Base-by-base conservation (phyloP, 768 basidiomycete species). In the Mycena sanguinolenta region DNA sequence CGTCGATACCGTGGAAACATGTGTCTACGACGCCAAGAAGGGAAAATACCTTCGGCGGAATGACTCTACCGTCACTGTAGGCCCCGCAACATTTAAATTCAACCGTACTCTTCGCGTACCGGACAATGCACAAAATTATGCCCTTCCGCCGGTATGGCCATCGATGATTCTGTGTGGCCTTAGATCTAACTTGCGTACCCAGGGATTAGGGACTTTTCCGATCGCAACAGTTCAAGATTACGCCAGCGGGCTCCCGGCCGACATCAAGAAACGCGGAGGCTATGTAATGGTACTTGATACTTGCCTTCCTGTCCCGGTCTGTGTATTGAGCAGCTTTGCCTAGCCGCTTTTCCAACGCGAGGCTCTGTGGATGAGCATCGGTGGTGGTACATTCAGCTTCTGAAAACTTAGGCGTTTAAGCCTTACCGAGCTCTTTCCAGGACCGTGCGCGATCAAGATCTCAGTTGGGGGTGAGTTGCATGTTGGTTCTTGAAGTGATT, bases 301-400 rank as follows among this genome's bases (percentile, higher is more conserved):
- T n/a, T n/a, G n/a, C n/a, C n/a, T n/a, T n/a, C n/a, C n/a, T n/a
- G n/a, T n/a, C n/a, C n/a, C n/a, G n/a, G n/a, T n/a, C n/a, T n/a
- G n/a, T n/a, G n/a, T n/a, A n/a, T 34, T 62, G 46, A 49, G 1
- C 4, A 49, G 4, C n/a, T 34, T 16, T 36, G 6, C 13, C 16
- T n/a, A 58, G 58, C 58, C 58, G 6, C 38, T 62, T 0, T 62
- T 50, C 19, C 60, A 50, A 32, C 60, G 60, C 8, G 60, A 62
- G 17, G 60, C 60, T 4, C 46, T 62, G 10, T 62, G 60, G 60
- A 62, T 62, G 4, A 4, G 17, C 34, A 62, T 62, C 14, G n/a
- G 27, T 19, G 60, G 59, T 16, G 44, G 59, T 61, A 23, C 30
- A 5, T 61, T 42, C 3, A 19, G 32, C 32, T 34, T 34, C 32